A percentile compares a stretch with the other conserved stretches of the same genome.
Evolutionary conservation across 179 eudicot species (phyloP).

Genomic region (Amaranthus tricolor): DNA sequence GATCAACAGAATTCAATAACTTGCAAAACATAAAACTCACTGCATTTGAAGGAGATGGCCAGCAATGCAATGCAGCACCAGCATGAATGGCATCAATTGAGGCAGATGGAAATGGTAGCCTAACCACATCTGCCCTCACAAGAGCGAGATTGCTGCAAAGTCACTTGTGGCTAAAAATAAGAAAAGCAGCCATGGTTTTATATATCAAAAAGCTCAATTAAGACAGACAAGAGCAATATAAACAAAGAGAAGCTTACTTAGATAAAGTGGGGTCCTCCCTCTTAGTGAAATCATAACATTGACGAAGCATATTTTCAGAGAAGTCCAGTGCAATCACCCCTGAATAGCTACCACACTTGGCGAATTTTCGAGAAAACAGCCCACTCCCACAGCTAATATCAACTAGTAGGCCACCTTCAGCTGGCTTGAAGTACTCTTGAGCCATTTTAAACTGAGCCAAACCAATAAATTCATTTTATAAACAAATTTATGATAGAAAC

Average conservation of each 20-base stretch:
- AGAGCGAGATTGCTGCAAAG: conserved; percentile 82
- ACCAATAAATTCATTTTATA: conserved; percentile 4
- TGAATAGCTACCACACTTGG: conserved; percentile 69
- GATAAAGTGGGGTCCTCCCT: conserved; percentile 52
- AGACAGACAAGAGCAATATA: not conserved
- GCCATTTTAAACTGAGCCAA: conserved; percentile 83
- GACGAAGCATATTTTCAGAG: conserved; percentile 98
- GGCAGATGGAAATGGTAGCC: conserved; percentile 89
- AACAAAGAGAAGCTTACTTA: conserved; percentile 39
- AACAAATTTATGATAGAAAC: not conserved
- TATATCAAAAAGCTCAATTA: not conserved
- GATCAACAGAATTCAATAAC: not conserved
- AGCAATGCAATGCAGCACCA: conserved; percentile 98
- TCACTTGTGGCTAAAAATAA: conserved; percentile 19
- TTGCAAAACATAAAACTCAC: conserved; percentile 42
- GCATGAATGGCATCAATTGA: conserved; percentile 99
- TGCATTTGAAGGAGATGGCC: conserved; percentile 96
- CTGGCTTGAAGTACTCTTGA: conserved; percentile 83
- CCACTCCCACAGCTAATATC: conserved; percentile 99
- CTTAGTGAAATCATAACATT: conserved; percentile 80
- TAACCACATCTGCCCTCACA: conserved; percentile 93
- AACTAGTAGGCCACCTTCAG: conserved; percentile 75
- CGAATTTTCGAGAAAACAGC: conserved; percentile 84
- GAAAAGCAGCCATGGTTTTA: conserved; percentile 5
- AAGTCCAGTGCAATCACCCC: conserved; percentile 85